A percentile compares a stretch with the other conserved stretches of the same genome.
Conservation (phyloP, 1,284 basidiomycete genomes). For the Irpex sp. region DNA sequence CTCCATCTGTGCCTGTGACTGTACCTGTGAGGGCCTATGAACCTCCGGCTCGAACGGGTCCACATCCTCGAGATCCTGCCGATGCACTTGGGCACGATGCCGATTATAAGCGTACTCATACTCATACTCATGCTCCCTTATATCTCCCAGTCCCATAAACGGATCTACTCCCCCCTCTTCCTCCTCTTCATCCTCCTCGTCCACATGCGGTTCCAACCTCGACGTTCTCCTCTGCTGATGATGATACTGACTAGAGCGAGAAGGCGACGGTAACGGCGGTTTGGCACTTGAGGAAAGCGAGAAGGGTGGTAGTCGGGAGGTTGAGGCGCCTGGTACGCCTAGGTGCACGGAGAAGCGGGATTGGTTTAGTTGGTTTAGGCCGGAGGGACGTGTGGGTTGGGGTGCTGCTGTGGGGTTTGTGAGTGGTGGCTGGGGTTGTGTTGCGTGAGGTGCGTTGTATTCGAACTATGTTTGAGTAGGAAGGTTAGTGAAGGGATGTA, state of each 20-base stretch:
- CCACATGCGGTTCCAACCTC: slow-evolving; percentile 12
- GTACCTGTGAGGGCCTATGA: not conserved
- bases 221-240: slow-evolving; percentile 6
- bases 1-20: not conserved
- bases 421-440: slow-evolving; percentile 26
- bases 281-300: slow-evolving; percentile 12
- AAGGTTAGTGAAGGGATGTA: not conserved
- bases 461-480: slow-evolving; percentile 30
- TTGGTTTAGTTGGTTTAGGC: slow-evolving; percentile 17
- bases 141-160: slow-evolving; percentile 24
- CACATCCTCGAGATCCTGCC: not conserved
- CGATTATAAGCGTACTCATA: too few species aligned
- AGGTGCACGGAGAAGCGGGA: not conserved
- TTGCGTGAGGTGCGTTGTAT: slow-evolving; percentile 35
- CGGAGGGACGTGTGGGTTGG: slow-evolving; percentile 10
- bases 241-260: slow-evolving; percentile 6
- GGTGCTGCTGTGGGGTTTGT: slow-evolving; percentile 5
- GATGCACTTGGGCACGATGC: too few species aligned
- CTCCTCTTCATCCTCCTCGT: slow-evolving; percentile 13
- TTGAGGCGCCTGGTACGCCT: not conserved
- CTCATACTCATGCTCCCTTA: not conserved
- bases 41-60: not conserved
- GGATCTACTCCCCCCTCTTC: slow-evolving; percentile 20
- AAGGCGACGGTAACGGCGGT: slow-evolving; percentile 5
- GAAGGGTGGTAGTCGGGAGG: not conserved